phyloP scores from a whole-genome alignment of 306 rosid species.

The Rosa persica region DNA sequence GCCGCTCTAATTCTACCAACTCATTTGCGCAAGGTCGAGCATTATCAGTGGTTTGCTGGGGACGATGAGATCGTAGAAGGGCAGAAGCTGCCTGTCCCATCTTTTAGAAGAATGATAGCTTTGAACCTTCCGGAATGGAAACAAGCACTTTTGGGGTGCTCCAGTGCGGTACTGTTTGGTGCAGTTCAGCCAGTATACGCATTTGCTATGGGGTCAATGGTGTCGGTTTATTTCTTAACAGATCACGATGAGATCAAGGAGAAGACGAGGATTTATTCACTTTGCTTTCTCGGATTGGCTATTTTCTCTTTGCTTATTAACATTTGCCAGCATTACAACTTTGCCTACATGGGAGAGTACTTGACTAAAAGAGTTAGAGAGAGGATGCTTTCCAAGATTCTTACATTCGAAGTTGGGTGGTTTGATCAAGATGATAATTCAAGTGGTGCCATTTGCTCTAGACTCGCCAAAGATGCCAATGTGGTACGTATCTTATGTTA shows the following conservation, averaged over 20 bases:
- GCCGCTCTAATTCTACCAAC: conserved; percentile 53
- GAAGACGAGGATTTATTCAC: conserved; percentile 48
- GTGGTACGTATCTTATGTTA: conserved; percentile 52
- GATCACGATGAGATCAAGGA: conserved; percentile 74
- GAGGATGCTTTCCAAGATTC: conserved; percentile 72
- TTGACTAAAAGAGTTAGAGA: conserved; percentile 82
- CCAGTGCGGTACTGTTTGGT: conserved; percentile 58
- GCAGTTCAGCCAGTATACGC: conserved; percentile 75
- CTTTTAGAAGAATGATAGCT: conserved; percentile 62
- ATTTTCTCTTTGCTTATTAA: conserved; percentile 51
- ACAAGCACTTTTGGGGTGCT: conserved; percentile 66
- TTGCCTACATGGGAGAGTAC: conserved; percentile 89
- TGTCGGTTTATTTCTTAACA: conserved; percentile 58
- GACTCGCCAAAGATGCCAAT: conserved; percentile 88
- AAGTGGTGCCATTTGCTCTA: conserved; percentile 76
- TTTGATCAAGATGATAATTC: conserved; percentile 79
- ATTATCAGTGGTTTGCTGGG: conserved; percentile 18
- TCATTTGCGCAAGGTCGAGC: conserved; percentile 31
- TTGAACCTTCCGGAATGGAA: conserved; percentile 83
- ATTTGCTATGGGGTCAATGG: conserved; percentile 63
- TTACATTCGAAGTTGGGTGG: conserved; percentile 92
- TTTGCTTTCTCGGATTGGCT: conserved; percentile 60
- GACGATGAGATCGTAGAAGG: conserved; percentile 19
- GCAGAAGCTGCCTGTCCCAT: conserved; percentile 42
- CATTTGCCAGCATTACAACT: conserved; percentile 66